A percentile compares a stretch with the other conserved stretches of the same genome.
phyloP scores from a whole-genome alignment of 306 rosid species.

The Corylus americana region DNA sequence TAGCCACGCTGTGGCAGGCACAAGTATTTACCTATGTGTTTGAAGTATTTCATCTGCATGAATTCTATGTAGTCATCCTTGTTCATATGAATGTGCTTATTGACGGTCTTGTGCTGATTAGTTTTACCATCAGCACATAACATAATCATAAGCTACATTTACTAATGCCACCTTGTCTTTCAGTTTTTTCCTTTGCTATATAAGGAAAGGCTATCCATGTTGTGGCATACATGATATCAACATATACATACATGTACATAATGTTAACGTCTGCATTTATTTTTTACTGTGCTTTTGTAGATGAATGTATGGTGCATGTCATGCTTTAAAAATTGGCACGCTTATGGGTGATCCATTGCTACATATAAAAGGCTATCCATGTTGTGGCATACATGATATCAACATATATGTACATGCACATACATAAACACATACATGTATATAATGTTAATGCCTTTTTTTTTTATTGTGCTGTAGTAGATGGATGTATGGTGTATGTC shows the following conservation, averaged over 20 bases:
- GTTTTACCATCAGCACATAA: constrained; percentile 32
- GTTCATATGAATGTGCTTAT: constrained; percentile 23
- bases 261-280: neutral
- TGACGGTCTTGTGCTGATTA: constrained; percentile 36
- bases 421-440: neutral
- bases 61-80: neutral
- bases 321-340: neutral
- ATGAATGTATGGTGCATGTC: neutral
- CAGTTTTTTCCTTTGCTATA: neutral
- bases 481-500: neutral
- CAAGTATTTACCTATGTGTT: neutral
- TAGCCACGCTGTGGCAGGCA: constrained; percentile 14
- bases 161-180: constrained; percentile 6
- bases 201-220: neutral
- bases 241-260: neutral
- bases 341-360: no score
- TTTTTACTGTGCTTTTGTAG: neutral
- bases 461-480: neutral
- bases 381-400: neutral
- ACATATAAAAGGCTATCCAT: neutral
- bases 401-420: neutral
- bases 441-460: neutral
- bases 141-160: constrained; percentile 39
- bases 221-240: constrained; percentile 21
- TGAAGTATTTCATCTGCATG: neutral